Conservation (phyloP, 2,329 filamentous ascomycete species). For the Colletotrichum endophyticum region DNA sequence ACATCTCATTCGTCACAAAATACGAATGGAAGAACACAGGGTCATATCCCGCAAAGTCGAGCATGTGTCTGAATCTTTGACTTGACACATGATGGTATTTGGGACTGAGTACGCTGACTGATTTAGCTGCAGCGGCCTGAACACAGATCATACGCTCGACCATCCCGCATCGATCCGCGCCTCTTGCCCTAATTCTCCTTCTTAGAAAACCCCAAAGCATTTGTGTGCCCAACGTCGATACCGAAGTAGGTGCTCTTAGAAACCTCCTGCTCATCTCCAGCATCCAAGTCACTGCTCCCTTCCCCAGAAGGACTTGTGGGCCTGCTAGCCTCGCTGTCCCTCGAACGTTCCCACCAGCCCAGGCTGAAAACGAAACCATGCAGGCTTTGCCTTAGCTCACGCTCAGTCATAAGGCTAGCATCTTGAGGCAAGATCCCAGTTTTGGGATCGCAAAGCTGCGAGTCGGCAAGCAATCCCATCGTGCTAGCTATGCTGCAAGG, state of each 20-base stretch:
- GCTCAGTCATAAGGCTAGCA: neutral
- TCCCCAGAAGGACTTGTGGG: neutral
- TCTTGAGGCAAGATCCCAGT: neutral
- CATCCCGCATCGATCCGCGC: too few relatives aligned
- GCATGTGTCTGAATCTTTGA: too few relatives aligned
- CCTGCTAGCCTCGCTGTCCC: accelerated
- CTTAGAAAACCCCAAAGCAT: neutral
- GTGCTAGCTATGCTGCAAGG: neutral
- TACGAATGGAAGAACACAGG: too few relatives aligned
- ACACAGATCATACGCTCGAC: too few relatives aligned
- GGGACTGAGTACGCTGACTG: too few relatives aligned
- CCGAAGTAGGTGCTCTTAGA: neutral
- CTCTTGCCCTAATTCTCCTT: neutral
- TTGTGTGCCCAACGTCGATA: neutral
- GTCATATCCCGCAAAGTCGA: too few relatives aligned
- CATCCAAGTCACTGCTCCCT: neutral
- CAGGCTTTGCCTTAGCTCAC: neutral
- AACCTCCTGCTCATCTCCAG: neutral
- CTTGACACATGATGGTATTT: too few relatives aligned
- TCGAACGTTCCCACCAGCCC: neutral
- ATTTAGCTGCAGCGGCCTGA: too few relatives aligned
- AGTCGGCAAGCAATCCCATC: neutral
- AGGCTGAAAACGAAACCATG: neutral
- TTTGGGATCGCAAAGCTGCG: neutral
- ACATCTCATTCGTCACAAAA: too few relatives aligned